Evolutionary conservation across 2,329 filamentous ascomycete genomes (phyloP).

Genomic region (Arachnomyces sp.): DNA sequence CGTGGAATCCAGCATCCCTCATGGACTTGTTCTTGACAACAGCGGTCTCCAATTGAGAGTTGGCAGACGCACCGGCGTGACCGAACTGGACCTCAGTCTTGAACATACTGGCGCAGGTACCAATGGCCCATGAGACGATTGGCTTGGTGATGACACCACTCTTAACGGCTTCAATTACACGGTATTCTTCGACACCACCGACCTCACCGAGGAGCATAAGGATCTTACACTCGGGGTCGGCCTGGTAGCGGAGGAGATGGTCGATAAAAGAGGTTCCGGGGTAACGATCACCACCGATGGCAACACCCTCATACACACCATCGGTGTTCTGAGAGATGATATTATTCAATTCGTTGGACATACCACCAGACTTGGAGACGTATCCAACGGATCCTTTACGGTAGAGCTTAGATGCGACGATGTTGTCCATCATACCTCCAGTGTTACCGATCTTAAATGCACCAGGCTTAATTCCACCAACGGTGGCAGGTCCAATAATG

Average conservation of each 20-base stretch:
- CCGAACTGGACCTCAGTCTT: conserved; percentile 99
- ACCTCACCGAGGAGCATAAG: conserved; percentile 93
- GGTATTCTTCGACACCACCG: conserved; percentile 98
- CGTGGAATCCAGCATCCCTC: conserved; percentile 87
- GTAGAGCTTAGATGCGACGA: conserved; percentile 99
- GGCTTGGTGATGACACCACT: conserved; percentile 92
- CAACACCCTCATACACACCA: conserved; percentile 97
- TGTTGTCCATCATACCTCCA: conserved; percentile 99
- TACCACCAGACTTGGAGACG: conserved; percentile 99
- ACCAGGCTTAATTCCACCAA: conserved; percentile 98
- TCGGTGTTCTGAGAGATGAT: conserved; percentile 94
- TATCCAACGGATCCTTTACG: conserved; percentile 97
- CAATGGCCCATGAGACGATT: conserved; percentile 97
- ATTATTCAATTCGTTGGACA: conserved; percentile 99
- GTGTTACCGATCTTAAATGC: conserved; percentile 99
- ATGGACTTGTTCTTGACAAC: conserved; percentile 95
- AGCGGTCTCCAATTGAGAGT: conserved; percentile 97
- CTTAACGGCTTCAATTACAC: conserved; percentile 97
- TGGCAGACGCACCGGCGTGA: conserved; percentile 96
- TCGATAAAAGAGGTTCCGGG: conserved; percentile 99
- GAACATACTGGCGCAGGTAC: conserved; percentile 98
- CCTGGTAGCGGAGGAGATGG: conserved; percentile 92
- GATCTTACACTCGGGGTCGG: conserved; percentile 96
- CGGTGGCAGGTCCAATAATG: conserved; percentile 96
- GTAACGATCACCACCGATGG: conserved; percentile 98